Conservation (phyloP, 2,329 filamentous ascomycete species). For the Arthroderma sp. region DNA sequence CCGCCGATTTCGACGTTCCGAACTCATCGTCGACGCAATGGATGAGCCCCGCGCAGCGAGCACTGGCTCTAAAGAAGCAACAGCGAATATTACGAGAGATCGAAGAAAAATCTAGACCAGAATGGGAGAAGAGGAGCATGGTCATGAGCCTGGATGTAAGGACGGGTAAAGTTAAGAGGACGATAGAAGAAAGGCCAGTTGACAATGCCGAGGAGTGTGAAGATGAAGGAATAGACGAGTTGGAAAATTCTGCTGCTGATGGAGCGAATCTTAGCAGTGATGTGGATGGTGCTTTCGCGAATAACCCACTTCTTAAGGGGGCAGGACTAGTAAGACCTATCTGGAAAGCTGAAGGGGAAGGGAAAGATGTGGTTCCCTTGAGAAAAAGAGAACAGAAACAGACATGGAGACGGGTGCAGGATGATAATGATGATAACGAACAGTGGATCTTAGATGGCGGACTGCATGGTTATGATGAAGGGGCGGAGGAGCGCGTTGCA, state of each 20-base stretch:
- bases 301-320: conserved; percentile 31
- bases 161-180: conserved; percentile 59
- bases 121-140: conserved; percentile 77
- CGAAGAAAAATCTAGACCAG: conserved; percentile 72
- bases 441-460: conserved; percentile 36
- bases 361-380: conserved; percentile 9
- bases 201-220: conserved; percentile 12
- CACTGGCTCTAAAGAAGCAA: conserved; percentile 69
- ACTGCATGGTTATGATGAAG: conserved; percentile 21
- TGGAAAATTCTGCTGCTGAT: conserved; percentile 18
- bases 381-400: conserved; percentile 23
- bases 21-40: conserved; percentile 56
- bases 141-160: conserved; percentile 76
- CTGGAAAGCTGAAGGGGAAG: conserved; percentile 27
- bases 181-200: conserved; percentile 21
- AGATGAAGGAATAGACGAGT: conserved; percentile 17
- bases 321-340: conserved; percentile 33
- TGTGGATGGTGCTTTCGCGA: conserved; percentile 26
- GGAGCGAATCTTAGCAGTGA: conserved; percentile 7
- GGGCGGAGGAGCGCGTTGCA: not conserved
- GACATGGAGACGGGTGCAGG: conserved; percentile 35
- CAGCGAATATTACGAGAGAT: conserved; percentile 72
- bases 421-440: conserved; percentile 35
- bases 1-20: conserved; percentile 57
- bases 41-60: conserved; percentile 71